Evolutionary conservation across 257 asterid genomes (phyloP).

Genomic region (Salvia miltiorrhiza): DNA sequence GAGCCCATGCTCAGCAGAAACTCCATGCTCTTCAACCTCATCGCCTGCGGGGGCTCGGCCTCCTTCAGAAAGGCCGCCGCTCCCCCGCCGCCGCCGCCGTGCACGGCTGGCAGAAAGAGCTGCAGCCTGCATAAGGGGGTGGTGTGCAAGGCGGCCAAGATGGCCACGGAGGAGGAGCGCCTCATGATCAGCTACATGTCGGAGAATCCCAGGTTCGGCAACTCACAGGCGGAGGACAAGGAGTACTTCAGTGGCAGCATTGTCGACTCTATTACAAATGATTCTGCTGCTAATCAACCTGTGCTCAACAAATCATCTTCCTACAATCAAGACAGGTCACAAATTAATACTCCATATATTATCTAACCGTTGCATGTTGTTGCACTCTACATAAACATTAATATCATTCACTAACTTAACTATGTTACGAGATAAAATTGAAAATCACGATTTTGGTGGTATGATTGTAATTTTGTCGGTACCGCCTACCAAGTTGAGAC

Average conservation of each 20-base stretch:
- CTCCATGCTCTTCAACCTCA: conserved; percentile 66
- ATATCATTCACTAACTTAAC: too few relatives aligned
- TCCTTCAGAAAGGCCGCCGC: conserved; percentile 46
- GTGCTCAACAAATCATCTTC: conserved; percentile 71
- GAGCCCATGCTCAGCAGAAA: conserved; percentile 63
- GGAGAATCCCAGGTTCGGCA: conserved; percentile 91
- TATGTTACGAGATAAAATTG: too few relatives aligned
- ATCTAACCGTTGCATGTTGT: too few relatives aligned
- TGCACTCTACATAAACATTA: too few relatives aligned
- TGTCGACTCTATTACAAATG: conserved; percentile 52
- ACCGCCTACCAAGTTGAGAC: too few relatives aligned
- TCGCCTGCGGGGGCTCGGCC: conserved; percentile 75
- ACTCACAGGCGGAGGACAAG: conserved; percentile 62
- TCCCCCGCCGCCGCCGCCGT: too few relatives aligned
- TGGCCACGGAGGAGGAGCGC: conserved; percentile 39
- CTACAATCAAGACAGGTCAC: conserved; percentile 73
- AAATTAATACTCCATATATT: too few relatives aligned
- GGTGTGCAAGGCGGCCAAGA: conserved; percentile 36
- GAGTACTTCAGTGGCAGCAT: conserved; percentile 94
- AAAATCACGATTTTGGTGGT: too few relatives aligned
- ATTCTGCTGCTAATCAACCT: conserved; percentile 24
- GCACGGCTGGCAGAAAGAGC: conserved; percentile 49
- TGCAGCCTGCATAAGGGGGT: conserved; percentile 53
- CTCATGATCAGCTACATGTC: conserved; percentile 65
- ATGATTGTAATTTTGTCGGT: too few relatives aligned